These are phyloP conservation scores for Tolypocladium album DNA, from an alignment of 2,329 filamentous ascomycete genomes.

Conservation along the genomic window DNA sequence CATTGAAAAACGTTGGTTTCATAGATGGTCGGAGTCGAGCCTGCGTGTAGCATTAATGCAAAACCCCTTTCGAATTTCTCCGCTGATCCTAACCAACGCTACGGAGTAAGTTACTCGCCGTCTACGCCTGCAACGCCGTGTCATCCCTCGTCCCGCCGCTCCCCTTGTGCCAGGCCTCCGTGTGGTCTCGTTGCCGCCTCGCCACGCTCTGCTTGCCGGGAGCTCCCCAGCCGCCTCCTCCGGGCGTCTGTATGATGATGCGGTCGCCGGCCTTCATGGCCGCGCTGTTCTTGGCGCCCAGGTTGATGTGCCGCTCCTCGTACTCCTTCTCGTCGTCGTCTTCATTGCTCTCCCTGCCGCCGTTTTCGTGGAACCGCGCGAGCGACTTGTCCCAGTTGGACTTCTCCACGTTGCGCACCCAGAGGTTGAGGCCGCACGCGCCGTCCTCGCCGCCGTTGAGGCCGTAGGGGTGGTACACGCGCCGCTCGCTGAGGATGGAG, in stretches of 20 bases:
- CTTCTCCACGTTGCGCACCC: conserved; percentile 65
- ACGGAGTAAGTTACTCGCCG: too few species aligned
- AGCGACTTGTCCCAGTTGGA: conserved; percentile 36
- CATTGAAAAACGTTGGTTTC: background rate
- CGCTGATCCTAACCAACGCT: background rate
- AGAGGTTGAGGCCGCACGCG: conserved; percentile 71
- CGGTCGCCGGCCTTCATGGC: conserved; percentile 66
- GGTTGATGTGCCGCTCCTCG: conserved; percentile 54
- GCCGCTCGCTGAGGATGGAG: conserved; percentile 65
- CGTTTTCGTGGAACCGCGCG: conserved; percentile 23
- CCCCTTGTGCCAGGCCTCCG: conserved; percentile 41
- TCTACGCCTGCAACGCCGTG: conserved; percentile 43
- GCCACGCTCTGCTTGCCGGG: conserved; percentile 46
- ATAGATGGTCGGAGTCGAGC: background rate
- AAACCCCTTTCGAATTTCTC: too few species aligned
- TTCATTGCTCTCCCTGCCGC: conserved; percentile 12
- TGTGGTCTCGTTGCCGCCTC: conserved; percentile 41
- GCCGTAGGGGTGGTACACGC: conserved; percentile 65
- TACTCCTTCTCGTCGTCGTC: conserved; percentile 27
- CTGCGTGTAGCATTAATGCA: background rate
- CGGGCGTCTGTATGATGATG: conserved; percentile 68
- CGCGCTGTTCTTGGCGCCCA: conserved; percentile 72
- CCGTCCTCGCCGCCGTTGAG: conserved; percentile 66
- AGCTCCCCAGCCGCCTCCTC: conserved; percentile 66
- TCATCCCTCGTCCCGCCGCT: conserved; percentile 48